Evolutionary conservation across 2,329 filamentous ascomycete genomes (phyloP), one percentile per base, ranked within the genome.

Genomic region (Apiospora sp.): DNA sequence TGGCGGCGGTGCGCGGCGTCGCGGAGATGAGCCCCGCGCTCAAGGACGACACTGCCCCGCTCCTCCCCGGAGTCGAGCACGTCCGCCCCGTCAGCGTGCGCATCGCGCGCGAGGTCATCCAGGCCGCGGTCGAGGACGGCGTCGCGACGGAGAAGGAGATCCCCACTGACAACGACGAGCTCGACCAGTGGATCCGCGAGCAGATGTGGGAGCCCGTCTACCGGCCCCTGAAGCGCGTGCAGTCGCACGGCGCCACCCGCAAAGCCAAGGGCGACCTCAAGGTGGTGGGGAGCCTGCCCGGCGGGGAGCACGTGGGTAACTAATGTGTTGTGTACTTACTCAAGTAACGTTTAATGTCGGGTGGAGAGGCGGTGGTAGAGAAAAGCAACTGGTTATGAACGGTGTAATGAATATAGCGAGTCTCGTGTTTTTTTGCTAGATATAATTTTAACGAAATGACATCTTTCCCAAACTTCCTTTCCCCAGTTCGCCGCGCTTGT

Each of bases 201-300:
- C 93, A 95, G 85, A 95, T 95, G 93, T 95, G 93, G 93, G 85
- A 92, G 74, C 87, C 93, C 0, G 86, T 86, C 68, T 96, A 95
- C 80, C 82, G 92, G 37, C 88, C 89, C 1, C 80, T 94, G 76
- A 88, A 86, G 79, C 84, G 86, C 48, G 90, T 94, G 6, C 83
- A 84, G 27, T 82, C 84, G 41, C 81, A 84, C 6, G 80, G 79
- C 0, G 91, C 91, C 0, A 87, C 85, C 68, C 84, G 89, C n/a
- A 82, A 86, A 75, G 92, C 91, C 0, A 91, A 82, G 80, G 90
- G 89, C 0, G 87, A 91, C 81, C 79, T 89, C 75, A 88, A 89
- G 73, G 81, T 85, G 68, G 85, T 84, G 7, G 84, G 84, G 10
- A 86, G 80, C 24, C 24, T 84, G 68, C 58, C 58, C 1, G 34